A percentile compares a stretch with the other conserved stretches of the same genome.
Evolutionary conservation across 2,329 filamentous ascomycete genomes (phyloP).

Genomic region (Calonectria pteridis): DNA sequence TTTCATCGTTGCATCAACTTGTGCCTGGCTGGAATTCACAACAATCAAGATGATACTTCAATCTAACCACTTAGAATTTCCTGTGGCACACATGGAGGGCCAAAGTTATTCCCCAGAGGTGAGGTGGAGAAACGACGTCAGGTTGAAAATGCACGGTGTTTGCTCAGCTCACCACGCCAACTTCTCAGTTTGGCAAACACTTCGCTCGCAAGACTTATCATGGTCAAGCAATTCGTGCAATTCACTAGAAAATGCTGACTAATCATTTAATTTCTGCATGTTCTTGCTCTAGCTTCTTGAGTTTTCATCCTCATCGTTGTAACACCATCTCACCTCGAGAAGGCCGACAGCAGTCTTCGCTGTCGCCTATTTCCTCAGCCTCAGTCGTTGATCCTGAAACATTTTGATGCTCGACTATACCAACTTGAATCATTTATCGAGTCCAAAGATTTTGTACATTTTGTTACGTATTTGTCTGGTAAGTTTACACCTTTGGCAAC

Average conservation of each 20-base stretch:
- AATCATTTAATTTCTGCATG: not conserved
- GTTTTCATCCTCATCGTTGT: not conserved
- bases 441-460: not conserved
- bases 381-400: no score
- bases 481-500: not conserved
- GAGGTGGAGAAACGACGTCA: not conserved
- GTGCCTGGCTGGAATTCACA: not conserved
- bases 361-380: not conserved
- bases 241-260: conserved; percentile 4
- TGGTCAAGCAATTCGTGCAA: not conserved
- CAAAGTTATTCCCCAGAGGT: not conserved
- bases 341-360: not conserved
- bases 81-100: not conserved
- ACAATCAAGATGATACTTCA: not conserved
- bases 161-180: not conserved
- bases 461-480: not conserved
- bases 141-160: not conserved
- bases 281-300: not conserved
- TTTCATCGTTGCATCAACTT: not conserved
- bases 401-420: not conserved
- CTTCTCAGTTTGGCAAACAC: conserved; percentile 6
- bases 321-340: conserved; percentile 9
- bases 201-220: not conserved
- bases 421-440: not conserved
- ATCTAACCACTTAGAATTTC: no score